Conservation (phyloP, 208 protist genomes). For the Leishmania aethiopica region DNA sequence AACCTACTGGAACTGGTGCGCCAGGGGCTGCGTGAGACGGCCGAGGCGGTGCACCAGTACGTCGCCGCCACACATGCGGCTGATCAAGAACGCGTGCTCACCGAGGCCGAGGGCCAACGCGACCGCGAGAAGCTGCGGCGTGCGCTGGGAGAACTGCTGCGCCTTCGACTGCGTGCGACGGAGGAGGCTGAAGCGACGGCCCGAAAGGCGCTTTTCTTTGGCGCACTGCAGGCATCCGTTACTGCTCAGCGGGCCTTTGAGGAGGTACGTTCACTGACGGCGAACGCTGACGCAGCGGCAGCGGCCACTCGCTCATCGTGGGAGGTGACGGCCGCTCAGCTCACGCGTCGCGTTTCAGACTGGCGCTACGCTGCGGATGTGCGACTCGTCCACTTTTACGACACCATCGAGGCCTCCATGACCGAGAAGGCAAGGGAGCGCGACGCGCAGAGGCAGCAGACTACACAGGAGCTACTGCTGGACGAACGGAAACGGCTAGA, state of each 20-base stretch:
- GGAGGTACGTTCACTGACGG: not conserved
- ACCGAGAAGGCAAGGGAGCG: not conserved
- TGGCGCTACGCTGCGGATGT: slow-evolving; percentile 1
- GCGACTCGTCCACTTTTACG: not conserved
- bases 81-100: not conserved
- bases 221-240: not conserved
- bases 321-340: not conserved
- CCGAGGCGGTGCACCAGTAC: slow-evolving; percentile 1
- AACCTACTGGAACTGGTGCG: not conserved
- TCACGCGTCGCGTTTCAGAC: not conserved
- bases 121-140: not conserved
- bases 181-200: slow-evolving; percentile 1
- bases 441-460: not conserved
- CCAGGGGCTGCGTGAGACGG: not conserved
- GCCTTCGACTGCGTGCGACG: not conserved
- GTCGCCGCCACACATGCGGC: not conserved
- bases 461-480: not conserved
- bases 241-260: not conserved
- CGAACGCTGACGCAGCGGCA: not conserved
- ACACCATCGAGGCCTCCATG: not conserved
- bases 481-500: not conserved
- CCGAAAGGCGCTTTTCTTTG: slow-evolving; percentile 4
- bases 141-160: not conserved
- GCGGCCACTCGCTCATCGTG: not conserved
- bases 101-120: not conserved